These are phyloP conservation scores for Dictyostelium capitatum DNA, from an alignment of 78 protist genomes.

Conservation along the genomic window DNA sequence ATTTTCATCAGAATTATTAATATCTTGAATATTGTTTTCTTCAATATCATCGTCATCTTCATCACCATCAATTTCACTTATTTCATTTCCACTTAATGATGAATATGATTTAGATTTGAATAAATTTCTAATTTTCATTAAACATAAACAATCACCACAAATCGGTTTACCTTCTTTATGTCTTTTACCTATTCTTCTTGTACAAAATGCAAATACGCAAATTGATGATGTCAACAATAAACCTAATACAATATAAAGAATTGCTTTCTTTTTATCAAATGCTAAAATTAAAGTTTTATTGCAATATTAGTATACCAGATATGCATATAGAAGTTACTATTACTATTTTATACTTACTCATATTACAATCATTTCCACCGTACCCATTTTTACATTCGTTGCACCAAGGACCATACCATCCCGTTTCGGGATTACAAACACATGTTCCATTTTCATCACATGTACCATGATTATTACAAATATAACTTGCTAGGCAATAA, in stretches of 20 bases:
- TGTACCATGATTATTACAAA: conserved; percentile 28
- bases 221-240: conserved; percentile 18
- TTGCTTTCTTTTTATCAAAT: background rate
- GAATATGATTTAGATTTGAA: background rate
- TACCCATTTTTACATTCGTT: background rate
- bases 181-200: conserved; percentile 10
- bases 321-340: background rate
- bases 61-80: background rate
- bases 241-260: background rate
- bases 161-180: background rate
- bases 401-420: conserved; percentile 43
- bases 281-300: no score
- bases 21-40: no score
- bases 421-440: conserved; percentile 6
- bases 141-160: conserved; percentile 1
- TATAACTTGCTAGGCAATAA: background rate
- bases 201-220: conserved; percentile 43
- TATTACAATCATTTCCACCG: conserved; percentile 34
- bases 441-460: conserved; percentile 46
- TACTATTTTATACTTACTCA: conserved; percentile 1
- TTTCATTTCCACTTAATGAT: background rate
- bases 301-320: no score
- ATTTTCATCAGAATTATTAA: no score
- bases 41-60: background rate
- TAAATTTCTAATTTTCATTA: background rate